Percentiles rank a stretch among this genome's conserved stretches.
phyloP scores from a whole-genome alignment of 2,329 filamentous ascomycete species.

The Colletotrichum orchidophilum region DNA sequence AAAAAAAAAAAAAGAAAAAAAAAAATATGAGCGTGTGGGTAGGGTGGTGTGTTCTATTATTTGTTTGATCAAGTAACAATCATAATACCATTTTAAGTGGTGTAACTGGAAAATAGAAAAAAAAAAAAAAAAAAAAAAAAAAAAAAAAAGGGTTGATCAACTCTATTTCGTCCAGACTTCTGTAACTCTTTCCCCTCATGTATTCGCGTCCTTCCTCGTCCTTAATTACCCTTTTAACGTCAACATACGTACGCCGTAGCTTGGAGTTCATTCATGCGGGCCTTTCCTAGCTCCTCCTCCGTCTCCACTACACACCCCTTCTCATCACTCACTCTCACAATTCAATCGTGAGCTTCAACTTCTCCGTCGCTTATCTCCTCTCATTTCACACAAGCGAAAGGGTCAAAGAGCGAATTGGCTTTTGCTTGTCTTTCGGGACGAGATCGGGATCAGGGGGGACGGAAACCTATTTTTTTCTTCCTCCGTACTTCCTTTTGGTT shows the following conservation, averaged over 20 bases:
- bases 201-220: slow-evolving; percentile 13
- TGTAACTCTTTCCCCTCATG: background rate
- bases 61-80: no score
- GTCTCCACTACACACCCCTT: background rate
- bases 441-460: background rate
- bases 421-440: slow-evolving; percentile 1
- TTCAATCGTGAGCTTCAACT: background rate
- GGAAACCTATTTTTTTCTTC: background rate
- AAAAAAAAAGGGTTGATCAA: background rate
- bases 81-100: no score
- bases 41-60: no score
- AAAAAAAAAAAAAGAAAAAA: background rate
- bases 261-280: slow-evolving; percentile 15
- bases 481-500: background rate
- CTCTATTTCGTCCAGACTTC: background rate
- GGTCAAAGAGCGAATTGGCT: slow-evolving; percentile 14
- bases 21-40: no score
- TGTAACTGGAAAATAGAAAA: no score
- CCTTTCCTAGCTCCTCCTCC: slow-evolving; percentile 1
- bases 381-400: background rate
- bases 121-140: background rate
- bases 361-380: background rate
- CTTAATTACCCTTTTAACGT: slow-evolving; percentile 9
- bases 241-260: no score
- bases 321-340: background rate